Base-by-base conservation (phyloP, 2,329 filamentous ascomycete species). In the Arthrobotrys megalospora region DNA sequence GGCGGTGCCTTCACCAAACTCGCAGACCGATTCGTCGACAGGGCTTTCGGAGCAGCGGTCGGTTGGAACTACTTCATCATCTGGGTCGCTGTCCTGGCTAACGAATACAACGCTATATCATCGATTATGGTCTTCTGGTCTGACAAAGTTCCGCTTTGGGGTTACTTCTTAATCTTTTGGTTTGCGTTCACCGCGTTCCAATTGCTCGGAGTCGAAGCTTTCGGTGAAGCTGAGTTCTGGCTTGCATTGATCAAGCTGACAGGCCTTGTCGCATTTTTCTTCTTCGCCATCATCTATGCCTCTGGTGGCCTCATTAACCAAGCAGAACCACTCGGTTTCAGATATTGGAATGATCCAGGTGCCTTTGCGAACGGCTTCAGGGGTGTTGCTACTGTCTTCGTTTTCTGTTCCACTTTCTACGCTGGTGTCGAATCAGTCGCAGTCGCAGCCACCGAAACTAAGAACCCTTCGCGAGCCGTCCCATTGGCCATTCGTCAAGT, bases 31-130 rank as follows among this genome's bases (percentile, higher is more conserved):
- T 93, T 95, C 81, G 88, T 93, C 73, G 90, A 92, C 82, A 90
- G 89, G 10, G 90, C 90, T 70, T 86, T 93, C 58, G 91, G 91
- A 6, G 94, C 94, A 81, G 88, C 91, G 19, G 91, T 94, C 88
- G 92, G 92, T 19, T 94, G 92, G 92, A 90, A 93, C 76, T 94
- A 94, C 84, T 94, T 91, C 90, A 93, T 93, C 82, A 90, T 88
- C 43, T 94, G 91, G 91, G 87, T 90, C 16, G 89, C 91, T 72
- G 93, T 91, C 0, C 92, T 89, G 80, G 91, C 91, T 0, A 87
- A 93, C 7, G 92, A 94, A 82, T 86, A 94, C 45, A 92, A 90
- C 0, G 91, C 91, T 0, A 90, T 91, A 0, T 91, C 91, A 4
- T 85, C 93, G 58, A 91, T 94, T 70, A 92, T 94, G 79, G 90